Evolutionary conservation across 2,329 filamentous ascomycete genomes (phyloP).

Genomic region (Calonectria honghensis): DNA sequence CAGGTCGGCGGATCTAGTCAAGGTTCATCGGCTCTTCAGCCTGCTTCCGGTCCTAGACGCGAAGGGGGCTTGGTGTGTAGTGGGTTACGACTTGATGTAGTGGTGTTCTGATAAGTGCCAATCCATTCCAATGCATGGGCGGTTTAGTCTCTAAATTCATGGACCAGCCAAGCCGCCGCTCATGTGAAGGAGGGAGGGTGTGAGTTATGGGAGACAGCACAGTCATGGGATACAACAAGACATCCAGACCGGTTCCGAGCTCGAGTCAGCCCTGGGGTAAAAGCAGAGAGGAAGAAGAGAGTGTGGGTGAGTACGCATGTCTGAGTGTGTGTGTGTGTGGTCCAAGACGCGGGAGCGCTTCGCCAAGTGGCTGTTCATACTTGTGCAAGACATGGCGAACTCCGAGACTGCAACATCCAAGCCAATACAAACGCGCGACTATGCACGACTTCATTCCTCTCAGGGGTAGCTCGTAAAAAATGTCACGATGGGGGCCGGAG

Average conservation of each 20-base stretch:
- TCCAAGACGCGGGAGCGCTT: conserved; percentile 10
- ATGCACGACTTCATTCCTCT: not conserved
- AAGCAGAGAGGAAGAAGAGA: not conserved
- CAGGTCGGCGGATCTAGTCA: not conserved
- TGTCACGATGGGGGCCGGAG: conserved; percentile 15
- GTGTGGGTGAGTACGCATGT: not conserved
- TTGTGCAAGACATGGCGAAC: conserved; percentile 1
- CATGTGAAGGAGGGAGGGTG: not conserved
- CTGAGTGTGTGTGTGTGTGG: conserved; percentile 10
- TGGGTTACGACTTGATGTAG: not conserved
- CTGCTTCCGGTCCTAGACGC: not conserved
- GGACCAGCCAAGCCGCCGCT: not conserved
- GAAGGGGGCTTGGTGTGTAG: conserved; percentile 4
- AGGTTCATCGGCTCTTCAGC: not conserved
- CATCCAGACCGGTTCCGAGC: not conserved
- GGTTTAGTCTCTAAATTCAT: not conserved
- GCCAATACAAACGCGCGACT: conserved; percentile 8
- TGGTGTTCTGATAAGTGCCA: conserved; percentile 9
- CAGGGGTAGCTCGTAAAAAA: not conserved
- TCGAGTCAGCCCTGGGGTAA: conserved; percentile 20
- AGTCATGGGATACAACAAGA: not conserved
- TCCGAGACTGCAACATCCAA: not conserved
- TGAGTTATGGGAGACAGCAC: not conserved
- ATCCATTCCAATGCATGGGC: conserved; percentile 14
- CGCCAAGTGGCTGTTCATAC: conserved; percentile 16